These are phyloP conservation scores for Bombardia bombarda DNA, from an alignment of 495 filamentous ascomycete genomes.

Conservation along the genomic window DNA sequence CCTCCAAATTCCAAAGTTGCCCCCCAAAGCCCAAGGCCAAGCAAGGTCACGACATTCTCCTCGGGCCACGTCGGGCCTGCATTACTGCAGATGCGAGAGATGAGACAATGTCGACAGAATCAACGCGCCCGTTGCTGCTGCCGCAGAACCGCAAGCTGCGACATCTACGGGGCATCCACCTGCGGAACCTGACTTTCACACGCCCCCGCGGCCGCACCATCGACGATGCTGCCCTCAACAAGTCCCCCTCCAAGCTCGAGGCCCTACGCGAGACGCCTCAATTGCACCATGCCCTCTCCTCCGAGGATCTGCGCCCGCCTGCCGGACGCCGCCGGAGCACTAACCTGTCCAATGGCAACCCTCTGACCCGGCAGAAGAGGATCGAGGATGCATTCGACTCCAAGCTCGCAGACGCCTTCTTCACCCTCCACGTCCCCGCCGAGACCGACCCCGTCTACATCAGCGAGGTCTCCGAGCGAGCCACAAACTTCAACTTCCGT, in stretches of 20 bases:
- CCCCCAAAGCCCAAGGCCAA: background rate
- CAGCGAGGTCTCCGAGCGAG: conserved; percentile 71
- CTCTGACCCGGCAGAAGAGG: conserved; percentile 61
- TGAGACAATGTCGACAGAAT: conserved; percentile 31
- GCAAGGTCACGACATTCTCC: background rate
- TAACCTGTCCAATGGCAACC: conserved; percentile 59
- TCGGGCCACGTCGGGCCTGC: too few relatives aligned
- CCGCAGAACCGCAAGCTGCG: conserved; percentile 80
- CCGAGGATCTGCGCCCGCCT: conserved; percentile 50
- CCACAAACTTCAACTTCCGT: conserved; percentile 85
- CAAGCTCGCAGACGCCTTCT: conserved; percentile 82
- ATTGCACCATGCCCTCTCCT: conserved; percentile 65
- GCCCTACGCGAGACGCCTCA: conserved; percentile 44
- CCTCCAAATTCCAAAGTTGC: too few relatives aligned
- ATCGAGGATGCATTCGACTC: conserved; percentile 64
- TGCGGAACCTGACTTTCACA: conserved; percentile 73
- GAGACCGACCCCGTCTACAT: conserved; percentile 74
- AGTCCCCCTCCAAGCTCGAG: conserved; percentile 61
- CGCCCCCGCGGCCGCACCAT: conserved; percentile 63
- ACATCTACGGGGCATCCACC: conserved; percentile 77
- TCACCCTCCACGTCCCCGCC: conserved; percentile 66
- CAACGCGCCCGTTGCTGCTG: conserved; percentile 36
- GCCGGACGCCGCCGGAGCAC: conserved; percentile 58
- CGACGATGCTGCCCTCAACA: conserved; percentile 78
- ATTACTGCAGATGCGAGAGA: too few relatives aligned